Conservation (phyloP, 331 rosid species). For the Telfairia occidentalis region DNA sequence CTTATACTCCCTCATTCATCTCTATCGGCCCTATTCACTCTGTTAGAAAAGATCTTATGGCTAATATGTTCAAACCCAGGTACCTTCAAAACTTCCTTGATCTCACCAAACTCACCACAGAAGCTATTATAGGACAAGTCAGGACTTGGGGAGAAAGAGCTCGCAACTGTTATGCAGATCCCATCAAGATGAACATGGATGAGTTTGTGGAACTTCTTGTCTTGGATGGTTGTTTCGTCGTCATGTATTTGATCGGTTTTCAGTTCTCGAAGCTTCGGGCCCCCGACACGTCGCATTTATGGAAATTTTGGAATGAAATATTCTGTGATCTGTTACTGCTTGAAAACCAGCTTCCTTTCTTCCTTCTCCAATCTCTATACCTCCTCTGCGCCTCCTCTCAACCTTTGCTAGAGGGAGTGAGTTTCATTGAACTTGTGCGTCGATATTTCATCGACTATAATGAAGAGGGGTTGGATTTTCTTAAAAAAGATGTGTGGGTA, state of each 20-base stretch:
- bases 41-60: neutral
- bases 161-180: slow-evolving; percentile 15
- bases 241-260: neutral
- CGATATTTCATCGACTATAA: neutral
- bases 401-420: neutral
- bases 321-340: neutral
- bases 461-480: neutral
- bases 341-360: neutral
- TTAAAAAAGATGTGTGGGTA: neutral
- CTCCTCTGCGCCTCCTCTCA: neutral
- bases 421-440: neutral
- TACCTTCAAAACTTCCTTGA: slow-evolving; percentile 8
- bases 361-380: neutral
- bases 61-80: slow-evolving; percentile 17
- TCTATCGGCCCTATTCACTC: slow-evolving; percentile 26
- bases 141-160: neutral
- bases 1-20: slow-evolving; percentile 15
- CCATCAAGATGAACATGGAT: neutral
- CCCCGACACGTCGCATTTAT: neutral
- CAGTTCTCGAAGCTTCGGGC: neutral
- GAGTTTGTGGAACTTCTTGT: slow-evolving; percentile 19
- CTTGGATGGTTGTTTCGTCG: slow-evolving; percentile 10
- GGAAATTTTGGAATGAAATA: neutral
- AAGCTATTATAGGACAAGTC: neutral
- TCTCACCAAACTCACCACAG: neutral